These are phyloP conservation scores for Colletotrichum trifolii DNA, from an alignment of 2,329 filamentous ascomycete species.

Conservation along the genomic window DNA sequence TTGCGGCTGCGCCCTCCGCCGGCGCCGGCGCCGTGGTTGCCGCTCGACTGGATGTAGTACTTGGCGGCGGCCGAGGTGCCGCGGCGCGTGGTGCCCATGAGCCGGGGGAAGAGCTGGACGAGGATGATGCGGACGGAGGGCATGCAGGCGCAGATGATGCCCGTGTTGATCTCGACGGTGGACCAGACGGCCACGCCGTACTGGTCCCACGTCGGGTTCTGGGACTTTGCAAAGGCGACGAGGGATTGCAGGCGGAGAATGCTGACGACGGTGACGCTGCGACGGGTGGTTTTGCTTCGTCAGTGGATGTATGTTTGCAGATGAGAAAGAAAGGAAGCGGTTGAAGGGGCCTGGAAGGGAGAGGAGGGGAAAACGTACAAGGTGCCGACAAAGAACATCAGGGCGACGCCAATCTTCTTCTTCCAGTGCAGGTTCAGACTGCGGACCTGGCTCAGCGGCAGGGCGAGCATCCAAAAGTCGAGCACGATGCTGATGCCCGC, in stretches of 20 bases:
- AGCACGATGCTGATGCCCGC: constrained; percentile 63
- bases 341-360: not conserved
- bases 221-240: constrained; percentile 43
- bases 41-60: constrained; percentile 32
- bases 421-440: constrained; percentile 56
- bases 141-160: constrained; percentile 52
- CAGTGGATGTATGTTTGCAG: too few relatives aligned
- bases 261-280: constrained; percentile 51
- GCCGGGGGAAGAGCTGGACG: constrained; percentile 51
- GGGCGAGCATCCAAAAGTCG: constrained; percentile 62
- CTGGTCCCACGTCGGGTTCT: constrained; percentile 50
- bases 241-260: constrained; percentile 50
- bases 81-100: constrained; percentile 42
- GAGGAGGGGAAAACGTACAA: constrained; percentile 46
- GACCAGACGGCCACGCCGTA: constrained; percentile 49
- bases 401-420: constrained; percentile 59
- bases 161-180: constrained; percentile 51
- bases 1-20: constrained; percentile 34
- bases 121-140: constrained; percentile 49
- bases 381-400: constrained; percentile 64
- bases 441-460: constrained; percentile 60
- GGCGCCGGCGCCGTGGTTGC: constrained; percentile 21
- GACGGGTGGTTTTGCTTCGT: not conserved
- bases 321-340: constrained; percentile 1
- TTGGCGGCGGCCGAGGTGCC: constrained; percentile 24